Evolutionary conservation across 139 green algal genomes (phyloP).

Genomic region (Diplosphaera chodatii): DNA sequence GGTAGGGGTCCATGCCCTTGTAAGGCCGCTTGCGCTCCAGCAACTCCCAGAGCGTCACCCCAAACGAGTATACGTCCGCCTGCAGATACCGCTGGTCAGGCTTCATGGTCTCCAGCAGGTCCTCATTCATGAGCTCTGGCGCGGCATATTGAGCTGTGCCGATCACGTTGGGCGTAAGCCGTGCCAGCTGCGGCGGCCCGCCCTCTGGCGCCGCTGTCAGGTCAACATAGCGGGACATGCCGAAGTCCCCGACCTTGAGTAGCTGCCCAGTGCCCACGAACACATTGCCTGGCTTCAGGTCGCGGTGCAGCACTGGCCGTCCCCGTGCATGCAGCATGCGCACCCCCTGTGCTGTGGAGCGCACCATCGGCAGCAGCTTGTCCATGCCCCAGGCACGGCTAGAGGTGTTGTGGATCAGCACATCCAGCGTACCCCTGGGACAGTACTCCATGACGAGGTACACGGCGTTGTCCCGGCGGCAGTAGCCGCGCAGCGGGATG

Average conservation of each 20-base stretch:
- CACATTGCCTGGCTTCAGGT: constrained; percentile 44
- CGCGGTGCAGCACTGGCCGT: constrained; percentile 42
- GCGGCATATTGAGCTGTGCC: constrained; percentile 37
- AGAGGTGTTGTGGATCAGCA: constrained; percentile 35
- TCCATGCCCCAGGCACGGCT: constrained; percentile 21
- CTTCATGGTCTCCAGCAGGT: constrained; percentile 1
- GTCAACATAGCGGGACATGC: constrained; percentile 35
- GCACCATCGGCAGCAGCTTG: constrained; percentile 44
- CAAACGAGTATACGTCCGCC: constrained; percentile 52
- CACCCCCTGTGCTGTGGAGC: constrained; percentile 8
- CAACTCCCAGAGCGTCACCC: constrained; percentile 57
- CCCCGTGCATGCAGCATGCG: constrained; percentile 36
- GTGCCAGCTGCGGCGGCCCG: constrained; percentile 6
- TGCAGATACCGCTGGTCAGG: neutral
- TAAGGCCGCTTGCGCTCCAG: constrained; percentile 38
- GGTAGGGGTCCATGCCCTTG: constrained; percentile 32
- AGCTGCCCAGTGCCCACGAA: constrained; percentile 11
- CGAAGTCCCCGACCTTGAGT: constrained; percentile 60
- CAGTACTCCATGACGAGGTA: constrained; percentile 55
- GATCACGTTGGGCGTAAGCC: constrained; percentile 36
- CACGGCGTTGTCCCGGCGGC: constrained; percentile 17
- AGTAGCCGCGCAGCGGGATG: constrained; percentile 33
- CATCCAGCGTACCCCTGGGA: constrained; percentile 39
- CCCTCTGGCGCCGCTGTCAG: neutral
- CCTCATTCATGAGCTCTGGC: constrained; percentile 43